Conservation (phyloP, 495 filamentous ascomycete genomes). For the Articulospora tetracladia region DNA sequence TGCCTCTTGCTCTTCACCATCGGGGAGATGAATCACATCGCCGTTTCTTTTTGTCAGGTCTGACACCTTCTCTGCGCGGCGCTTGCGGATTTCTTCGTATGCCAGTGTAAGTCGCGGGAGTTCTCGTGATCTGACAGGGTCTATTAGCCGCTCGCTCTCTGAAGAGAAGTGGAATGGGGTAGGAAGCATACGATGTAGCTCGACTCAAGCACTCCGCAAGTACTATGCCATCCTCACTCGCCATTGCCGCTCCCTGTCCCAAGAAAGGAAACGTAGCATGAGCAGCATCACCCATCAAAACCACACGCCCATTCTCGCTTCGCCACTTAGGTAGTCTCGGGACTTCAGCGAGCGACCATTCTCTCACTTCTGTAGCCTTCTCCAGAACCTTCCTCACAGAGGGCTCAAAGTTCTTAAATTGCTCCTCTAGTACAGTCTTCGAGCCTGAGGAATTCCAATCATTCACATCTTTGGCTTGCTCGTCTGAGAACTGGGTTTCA, state of each 20-base stretch:
- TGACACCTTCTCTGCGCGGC: conserved; percentile 27
- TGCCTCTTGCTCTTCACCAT: neutral
- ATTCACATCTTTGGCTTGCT: neutral
- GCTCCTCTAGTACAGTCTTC: neutral
- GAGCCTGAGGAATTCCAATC: neutral
- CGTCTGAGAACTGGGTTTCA: neutral
- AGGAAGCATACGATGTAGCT: neutral
- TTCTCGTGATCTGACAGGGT: neutral
- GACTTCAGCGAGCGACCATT: conserved; percentile 48
- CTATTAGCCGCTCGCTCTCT: neutral
- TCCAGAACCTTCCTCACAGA: neutral
- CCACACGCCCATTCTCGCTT: conserved; percentile 37
- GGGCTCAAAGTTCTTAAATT: conserved; percentile 44
- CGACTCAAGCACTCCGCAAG: conserved; percentile 20
- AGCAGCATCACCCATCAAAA: conserved; percentile 37
- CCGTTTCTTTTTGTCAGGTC: neutral
- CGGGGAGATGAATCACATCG: neutral
- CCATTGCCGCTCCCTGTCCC: conserved; percentile 30
- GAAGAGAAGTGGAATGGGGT: neutral
- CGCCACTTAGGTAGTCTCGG: conserved; percentile 59
- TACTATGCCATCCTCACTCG: conserved; percentile 29
- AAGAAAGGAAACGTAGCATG: conserved; percentile 42
- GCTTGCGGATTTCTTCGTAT: conserved; percentile 1
- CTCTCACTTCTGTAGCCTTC: neutral
- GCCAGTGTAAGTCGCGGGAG: neutral